phyloP scores from a whole-genome alignment of 345 rosid genomes.

The Kernera saxatilis region DNA sequence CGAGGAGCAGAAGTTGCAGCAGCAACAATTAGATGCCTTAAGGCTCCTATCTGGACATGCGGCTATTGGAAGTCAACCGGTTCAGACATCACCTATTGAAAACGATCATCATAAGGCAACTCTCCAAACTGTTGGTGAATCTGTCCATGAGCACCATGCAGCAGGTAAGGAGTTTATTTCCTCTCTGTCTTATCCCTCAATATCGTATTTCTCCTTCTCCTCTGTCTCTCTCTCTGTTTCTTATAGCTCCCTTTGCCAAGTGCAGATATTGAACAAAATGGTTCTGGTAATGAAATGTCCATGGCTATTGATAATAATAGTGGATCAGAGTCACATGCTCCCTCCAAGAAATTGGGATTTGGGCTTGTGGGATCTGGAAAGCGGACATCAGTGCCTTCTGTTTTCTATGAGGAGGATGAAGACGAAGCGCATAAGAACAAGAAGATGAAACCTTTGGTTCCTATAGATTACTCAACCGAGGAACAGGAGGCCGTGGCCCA shows the following conservation, averaged over 20 bases:
- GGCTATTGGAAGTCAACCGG: conserved; percentile 41
- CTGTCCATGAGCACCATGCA: conserved; percentile 22
- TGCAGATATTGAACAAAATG: conserved; percentile 53
- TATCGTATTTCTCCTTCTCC: neutral
- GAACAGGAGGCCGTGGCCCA: conserved; percentile 75
- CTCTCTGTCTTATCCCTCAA: neutral
- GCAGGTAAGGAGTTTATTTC: conserved; percentile 21
- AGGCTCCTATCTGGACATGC: conserved; percentile 47
- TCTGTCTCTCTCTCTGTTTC: neutral
- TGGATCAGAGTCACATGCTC: conserved; percentile 55
- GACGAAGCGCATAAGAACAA: conserved; percentile 81
- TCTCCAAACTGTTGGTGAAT: conserved; percentile 31
- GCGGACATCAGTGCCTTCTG: conserved; percentile 83
- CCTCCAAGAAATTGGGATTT: conserved; percentile 80
- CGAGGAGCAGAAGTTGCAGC: conserved; percentile 70
- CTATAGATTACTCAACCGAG: conserved; percentile 93
- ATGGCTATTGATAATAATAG: conserved; percentile 27
- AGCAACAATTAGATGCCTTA: conserved; percentile 53
- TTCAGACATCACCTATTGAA: conserved; percentile 37
- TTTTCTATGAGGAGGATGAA: conserved; percentile 92
- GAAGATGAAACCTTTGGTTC: conserved; percentile 95
- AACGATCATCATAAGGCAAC: conserved; percentile 35
- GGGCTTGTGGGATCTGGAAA: conserved; percentile 96
- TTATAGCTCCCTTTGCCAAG: conserved; percentile 25
- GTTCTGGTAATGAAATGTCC: conserved; percentile 45